Base-by-base conservation (phyloP, 1,284 basidiomycete genomes). In the Ustilago lituana region DNA sequence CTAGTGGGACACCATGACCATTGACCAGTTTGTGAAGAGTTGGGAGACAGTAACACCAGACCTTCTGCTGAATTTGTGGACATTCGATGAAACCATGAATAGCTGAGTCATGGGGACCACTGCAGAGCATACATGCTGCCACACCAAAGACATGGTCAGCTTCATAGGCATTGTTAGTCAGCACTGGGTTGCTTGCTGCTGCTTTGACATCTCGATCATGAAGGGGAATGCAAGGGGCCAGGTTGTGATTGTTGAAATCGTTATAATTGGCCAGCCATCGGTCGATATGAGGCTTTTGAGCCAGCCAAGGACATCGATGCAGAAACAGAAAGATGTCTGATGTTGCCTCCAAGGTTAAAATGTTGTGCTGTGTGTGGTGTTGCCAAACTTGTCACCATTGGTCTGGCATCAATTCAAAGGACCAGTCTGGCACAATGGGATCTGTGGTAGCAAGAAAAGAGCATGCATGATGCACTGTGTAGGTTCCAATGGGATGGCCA, bases 301-400 rank as follows among this genome's bases (percentile, higher is more conserved):
- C 40, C n/a, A 41, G n/a, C 40, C 40, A 41, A 17, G 40, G 40
- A 4, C 40, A 24, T n/a, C 40, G 40, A 29, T 41, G 40, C 8
- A 41, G 40, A 14, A 41, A 41, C 4, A 41, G 26, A 29, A 41
- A 41, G 17, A 41, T 24, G 9, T 41, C 40, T 4, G 40, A 41
- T 15, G 14, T 29, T 12, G 40, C 26, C 17, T 41, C 7, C 4
- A 24, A 41, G 3, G 40, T 27, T 6, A 41, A 14, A 1, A 41
- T 5, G 14, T 6, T 41, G 40, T 41, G 15, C 20, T 48, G 46
- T 2, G n/a, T 48, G 35, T 38, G 33, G 15, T 20, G n/a, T 2
- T 38, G n/a, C 52, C 52, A 54, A 10, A 46, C 52, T 19, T 54
- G 41, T 11, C 29, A 14, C 52, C 52, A 54, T 24, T 54, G 41